Evolutionary conservation across 148 eudicot species (phyloP).

Genomic region (Rhododendron kiyosumense): DNA sequence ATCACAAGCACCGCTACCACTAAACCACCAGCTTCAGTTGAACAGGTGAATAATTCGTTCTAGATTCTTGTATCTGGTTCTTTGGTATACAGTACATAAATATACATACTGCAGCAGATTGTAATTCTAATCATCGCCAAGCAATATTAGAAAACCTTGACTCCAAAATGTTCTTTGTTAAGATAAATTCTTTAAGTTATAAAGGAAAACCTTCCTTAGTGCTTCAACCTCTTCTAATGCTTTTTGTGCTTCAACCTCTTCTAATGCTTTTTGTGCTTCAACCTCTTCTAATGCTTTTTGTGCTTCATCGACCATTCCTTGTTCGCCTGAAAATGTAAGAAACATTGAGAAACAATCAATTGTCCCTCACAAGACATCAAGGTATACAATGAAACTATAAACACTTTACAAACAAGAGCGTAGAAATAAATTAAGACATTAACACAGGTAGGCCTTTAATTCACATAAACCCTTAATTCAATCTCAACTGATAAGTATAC

Average conservation of each 20-base stretch:
- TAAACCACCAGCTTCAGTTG: background rate
- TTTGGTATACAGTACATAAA: background rate
- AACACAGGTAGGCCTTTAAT: background rate
- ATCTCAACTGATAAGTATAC: too few species aligned
- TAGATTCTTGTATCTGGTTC: background rate
- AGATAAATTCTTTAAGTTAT: background rate
- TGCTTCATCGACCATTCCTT: conserved; percentile 96
- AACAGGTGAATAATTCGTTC: background rate
- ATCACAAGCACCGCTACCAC: background rate
- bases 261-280: too few species aligned
- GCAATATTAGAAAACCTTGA: background rate
- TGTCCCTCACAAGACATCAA: background rate
- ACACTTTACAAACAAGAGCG: background rate
- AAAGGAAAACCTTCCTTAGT: conserved; percentile 58
- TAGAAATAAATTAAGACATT: background rate
- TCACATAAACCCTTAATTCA: too few species aligned
- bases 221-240: too few species aligned
- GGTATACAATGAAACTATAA: background rate
- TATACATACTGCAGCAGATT: background rate
- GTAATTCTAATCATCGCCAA: background rate
- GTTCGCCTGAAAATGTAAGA: conserved; percentile 58
- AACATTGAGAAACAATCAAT: conserved; percentile 8
- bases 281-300: conserved; percentile 95
- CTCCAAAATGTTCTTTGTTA: background rate
- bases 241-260: too few species aligned